These are phyloP conservation scores for Trichoderma koningiopsis DNA, from an alignment of 2,329 filamentous ascomycete genomes.

Conservation along the genomic window DNA sequence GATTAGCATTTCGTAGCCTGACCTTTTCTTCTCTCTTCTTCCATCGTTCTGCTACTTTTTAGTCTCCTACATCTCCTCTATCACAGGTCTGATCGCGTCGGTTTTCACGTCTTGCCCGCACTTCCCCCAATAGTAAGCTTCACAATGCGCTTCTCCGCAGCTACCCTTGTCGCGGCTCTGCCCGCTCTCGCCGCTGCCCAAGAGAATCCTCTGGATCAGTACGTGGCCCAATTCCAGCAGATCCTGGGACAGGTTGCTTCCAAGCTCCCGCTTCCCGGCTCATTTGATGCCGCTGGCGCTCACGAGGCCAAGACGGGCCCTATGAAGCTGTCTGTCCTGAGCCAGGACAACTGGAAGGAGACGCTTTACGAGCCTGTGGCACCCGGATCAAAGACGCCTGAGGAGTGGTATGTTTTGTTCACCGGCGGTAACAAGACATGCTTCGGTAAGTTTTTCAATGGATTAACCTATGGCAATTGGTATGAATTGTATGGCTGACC, in stretches of 20 bases:
- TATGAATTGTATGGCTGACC: conserved; percentile 27
- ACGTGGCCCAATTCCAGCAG: conserved; percentile 65
- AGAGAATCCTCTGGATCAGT: conserved; percentile 55
- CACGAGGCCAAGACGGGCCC: conserved; percentile 44
- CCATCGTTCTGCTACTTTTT: background rate
- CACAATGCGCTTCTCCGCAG: conserved; percentile 62
- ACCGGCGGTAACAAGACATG: conserved; percentile 80
- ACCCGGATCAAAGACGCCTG: conserved; percentile 61
- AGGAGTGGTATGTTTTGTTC: conserved; percentile 76
- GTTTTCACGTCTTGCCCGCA: background rate
- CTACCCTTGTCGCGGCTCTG: conserved; percentile 53
- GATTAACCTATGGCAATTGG: background rate
- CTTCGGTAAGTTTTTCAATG: conserved; percentile 52
- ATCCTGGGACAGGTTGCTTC: conserved; percentile 63
- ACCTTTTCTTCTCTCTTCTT: background rate
- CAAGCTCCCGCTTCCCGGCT: conserved; percentile 53
- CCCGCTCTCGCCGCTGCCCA: conserved; percentile 59
- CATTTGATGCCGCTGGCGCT: conserved; percentile 46
- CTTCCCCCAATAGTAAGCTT: conserved; percentile 24
- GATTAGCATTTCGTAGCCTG: conserved; percentile 5
- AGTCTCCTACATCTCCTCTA: background rate
- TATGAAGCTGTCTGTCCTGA: conserved; percentile 55
- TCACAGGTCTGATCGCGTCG: background rate
- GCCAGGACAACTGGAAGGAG: conserved; percentile 70
- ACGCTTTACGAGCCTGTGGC: conserved; percentile 65